These are phyloP conservation scores for maize (Zea mays) DNA, from an alignment of 176 grass and related monocot genomes.

Conservation along the genomic window DNA sequence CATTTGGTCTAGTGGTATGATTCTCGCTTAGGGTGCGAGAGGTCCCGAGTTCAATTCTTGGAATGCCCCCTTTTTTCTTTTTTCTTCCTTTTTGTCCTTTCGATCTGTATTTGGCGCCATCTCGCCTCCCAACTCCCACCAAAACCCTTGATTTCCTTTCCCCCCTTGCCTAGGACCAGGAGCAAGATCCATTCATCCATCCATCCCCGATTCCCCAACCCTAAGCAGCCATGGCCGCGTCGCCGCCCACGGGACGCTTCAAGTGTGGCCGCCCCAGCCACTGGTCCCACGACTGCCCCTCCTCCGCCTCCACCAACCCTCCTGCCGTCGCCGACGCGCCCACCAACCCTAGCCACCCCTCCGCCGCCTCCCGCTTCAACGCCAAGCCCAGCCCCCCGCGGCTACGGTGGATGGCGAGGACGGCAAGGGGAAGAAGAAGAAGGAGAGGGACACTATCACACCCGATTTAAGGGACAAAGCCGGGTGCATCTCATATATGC, in stretches of 20 bases:
- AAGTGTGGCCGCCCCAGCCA: slow-evolving; percentile 78
- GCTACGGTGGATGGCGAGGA: neutral
- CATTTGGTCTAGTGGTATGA: slow-evolving; percentile 99
- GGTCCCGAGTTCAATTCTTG: slow-evolving; percentile 97
- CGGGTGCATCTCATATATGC: too few species aligned
- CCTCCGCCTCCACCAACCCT: too few species aligned
- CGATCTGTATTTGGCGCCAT: neutral
- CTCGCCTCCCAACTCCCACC: neutral
- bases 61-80: slow-evolving; percentile 45
- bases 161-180: neutral
- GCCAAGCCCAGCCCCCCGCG: neutral
- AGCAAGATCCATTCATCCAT: neutral
- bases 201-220: neutral
- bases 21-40: slow-evolving; percentile 98
- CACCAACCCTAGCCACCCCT: slow-evolving; percentile 19
- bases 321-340: neutral
- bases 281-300: slow-evolving; percentile 81
- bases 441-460: too few species aligned
- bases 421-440: too few species aligned
- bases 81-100: neutral
- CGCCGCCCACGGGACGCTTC: slow-evolving; percentile 71
- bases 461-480: too few species aligned
- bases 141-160: neutral
- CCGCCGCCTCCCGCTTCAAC: slow-evolving; percentile 18
- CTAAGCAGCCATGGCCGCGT: slow-evolving; percentile 34